Evolutionary conservation across 768 basidiomycete genomes (phyloP), one percentile per base, ranked within the genome.

Genomic region (Mycena amicta): DNA sequence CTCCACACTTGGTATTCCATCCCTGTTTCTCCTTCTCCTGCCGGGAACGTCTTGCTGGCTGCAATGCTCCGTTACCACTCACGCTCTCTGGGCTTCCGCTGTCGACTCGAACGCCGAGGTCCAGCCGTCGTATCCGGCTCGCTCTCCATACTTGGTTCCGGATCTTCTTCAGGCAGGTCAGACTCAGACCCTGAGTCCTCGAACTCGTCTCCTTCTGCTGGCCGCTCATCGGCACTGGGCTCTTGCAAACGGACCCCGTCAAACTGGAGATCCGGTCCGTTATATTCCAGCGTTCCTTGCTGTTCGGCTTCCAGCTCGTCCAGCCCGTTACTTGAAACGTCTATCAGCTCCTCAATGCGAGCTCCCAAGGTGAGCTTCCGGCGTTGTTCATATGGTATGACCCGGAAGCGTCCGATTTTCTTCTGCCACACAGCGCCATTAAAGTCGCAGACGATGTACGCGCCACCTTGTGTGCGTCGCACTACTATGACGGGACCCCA

Each of bases 401-500:
- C 53, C 18, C 57, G 23, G 41, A 62, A 62, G 11, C 16, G 12
- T 15, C 53, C 61, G 3, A 62, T 55, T 16, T 53, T 54, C 29
- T 53, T 53, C 37, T 49, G 39, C 53, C 56, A 56, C 2, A 55
- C 49, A 0, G 61, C 47, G 20, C 61, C 61, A 29, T 62, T 52
- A 11, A 59, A 49, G 15, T 61, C 60, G n/a, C 43, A 50, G 0
- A 61, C 55, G 3, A 57, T 57, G 30, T 57, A 61, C 4, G 54
- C 23, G 0, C 56, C 52, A 5, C 56, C 60, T 26, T 15, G 47
- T 13, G 61, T 65, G 2, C 60, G 33, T 22, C 60, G 15, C 4
- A 68, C 57, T 4, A 72, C 63, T 15, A 64, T 47, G 23, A 63
- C 58, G 0, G 70, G 71, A 20, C 69, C 70, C 39, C 67, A 59